Base-by-base conservation (phyloP, 148 eudicot species). In the Rhododendron henanense region DNA sequence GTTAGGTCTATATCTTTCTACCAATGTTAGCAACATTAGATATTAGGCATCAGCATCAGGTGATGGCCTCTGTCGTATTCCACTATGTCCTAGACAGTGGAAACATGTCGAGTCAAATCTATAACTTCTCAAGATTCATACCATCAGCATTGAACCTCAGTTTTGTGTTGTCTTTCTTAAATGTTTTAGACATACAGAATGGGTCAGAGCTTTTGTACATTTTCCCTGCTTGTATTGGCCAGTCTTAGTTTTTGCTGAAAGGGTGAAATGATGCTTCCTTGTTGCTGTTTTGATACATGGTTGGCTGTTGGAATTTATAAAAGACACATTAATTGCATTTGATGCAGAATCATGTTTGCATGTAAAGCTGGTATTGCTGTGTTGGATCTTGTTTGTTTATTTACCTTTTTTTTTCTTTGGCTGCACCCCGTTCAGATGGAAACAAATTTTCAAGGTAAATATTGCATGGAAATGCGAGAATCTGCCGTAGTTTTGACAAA, bases 381-480 rank as follows among this genome's bases (percentile, higher is more conserved):
- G 76, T 69, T 47, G 28, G 47, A 74, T 55, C 21, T 44, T 55
- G 4, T 76, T 76, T 85, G 10, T 51, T 25, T 11, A 15, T 78
- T 48, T 35, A 57, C 23, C 7, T 63, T 31, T 16, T 41, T 45
- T 37, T 48, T 14, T 31, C 9, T 13, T 74, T 21, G 45, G 77
- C 75, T n/a, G 71, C 50, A 35, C 71, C 71, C 7, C 2, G 1
- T n/a, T 35, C 88, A 96, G 99, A 91, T 94, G 78, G 93, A 95
- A 79, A 85, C 84, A 25, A 92, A 92, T 78, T 96, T 95, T 85
- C 91, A 86, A 85, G 94, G 98, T 80, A 92, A 91, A 89, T 92
- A 90, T 83, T 93, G 95, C 86, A 61, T 76, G 78, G 99, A 93
- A 88, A 92, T 95, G 94, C 86, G 98, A 87, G 99, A 95, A 92